phyloP scores from a whole-genome alignment of 2,329 filamentous ascomycete species.

The Fulvia fulva region DNA sequence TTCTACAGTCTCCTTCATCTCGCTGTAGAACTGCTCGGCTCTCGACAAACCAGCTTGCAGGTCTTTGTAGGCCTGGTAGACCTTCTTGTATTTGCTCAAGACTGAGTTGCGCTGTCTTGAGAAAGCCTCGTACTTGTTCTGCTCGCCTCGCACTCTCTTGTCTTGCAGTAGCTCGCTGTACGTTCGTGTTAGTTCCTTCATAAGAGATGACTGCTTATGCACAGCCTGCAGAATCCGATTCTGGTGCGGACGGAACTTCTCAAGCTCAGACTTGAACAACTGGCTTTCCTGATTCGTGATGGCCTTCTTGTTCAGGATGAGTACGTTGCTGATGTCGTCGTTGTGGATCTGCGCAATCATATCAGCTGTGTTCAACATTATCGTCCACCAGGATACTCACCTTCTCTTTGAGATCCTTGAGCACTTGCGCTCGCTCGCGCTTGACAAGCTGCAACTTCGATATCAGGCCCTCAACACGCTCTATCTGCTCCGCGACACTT shows the following conservation, averaged over 20 bases:
- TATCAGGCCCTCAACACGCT: constrained; percentile 80
- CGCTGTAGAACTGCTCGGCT: constrained; percentile 87
- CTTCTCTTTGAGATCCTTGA: constrained; percentile 98
- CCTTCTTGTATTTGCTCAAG: constrained; percentile 80
- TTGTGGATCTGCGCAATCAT: constrained; percentile 67
- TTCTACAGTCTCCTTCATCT: constrained; percentile 55
- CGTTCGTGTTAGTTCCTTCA: constrained; percentile 87
- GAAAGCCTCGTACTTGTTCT: constrained; percentile 89
- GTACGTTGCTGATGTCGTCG: constrained; percentile 94
- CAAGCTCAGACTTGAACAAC: constrained; percentile 91
- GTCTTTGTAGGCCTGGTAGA: constrained; percentile 90
- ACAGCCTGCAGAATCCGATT: constrained; percentile 87
- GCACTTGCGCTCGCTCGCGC: constrained; percentile 80
- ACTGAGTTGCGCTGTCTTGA: constrained; percentile 77
- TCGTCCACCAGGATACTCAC: constrained; percentile 47
- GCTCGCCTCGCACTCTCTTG: constrained; percentile 86
- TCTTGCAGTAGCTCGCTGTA: constrained; percentile 90
- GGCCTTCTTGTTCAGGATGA: constrained; percentile 97
- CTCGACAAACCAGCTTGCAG: constrained; percentile 79
- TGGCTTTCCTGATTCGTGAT: constrained; percentile 88
- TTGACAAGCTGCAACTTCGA: constrained; percentile 91
- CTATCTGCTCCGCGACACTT: constrained; percentile 85
- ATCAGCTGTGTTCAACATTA: constrained; percentile 2
- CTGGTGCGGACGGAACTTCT: constrained; percentile 93
- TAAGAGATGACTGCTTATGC: constrained; percentile 87